phyloP scores from a whole-genome alignment of 176 grass and related monocot genomes.

The Triticum monococcum region DNA sequence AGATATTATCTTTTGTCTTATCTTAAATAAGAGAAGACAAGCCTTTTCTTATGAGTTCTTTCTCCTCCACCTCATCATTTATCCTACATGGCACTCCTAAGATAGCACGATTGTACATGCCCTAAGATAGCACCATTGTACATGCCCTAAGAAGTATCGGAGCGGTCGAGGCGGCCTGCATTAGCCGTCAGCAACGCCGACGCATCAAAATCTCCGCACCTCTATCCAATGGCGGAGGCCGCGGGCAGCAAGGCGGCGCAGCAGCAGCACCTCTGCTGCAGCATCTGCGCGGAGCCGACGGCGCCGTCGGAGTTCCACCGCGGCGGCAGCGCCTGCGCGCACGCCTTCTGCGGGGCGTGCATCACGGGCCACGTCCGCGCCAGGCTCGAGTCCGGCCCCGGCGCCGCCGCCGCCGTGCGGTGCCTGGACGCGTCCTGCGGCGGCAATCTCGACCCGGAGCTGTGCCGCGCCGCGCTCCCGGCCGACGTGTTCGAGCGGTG shows the following conservation, averaged over 20 bases:
- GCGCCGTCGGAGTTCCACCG: slow-evolving; percentile 15
- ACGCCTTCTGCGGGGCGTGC: slow-evolving; percentile 60
- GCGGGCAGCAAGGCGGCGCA: not conserved
- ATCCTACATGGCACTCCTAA: too few species aligned
- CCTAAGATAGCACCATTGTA: too few species aligned
- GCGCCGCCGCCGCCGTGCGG: slow-evolving; percentile 14
- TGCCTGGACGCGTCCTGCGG: slow-evolving; percentile 51
- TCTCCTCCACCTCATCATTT: too few species aligned
- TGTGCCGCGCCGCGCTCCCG: slow-evolving; percentile 21
- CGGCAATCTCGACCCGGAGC: slow-evolving; percentile 32
- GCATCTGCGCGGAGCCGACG: slow-evolving; percentile 62
- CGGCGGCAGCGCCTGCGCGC: slow-evolving; percentile 33
- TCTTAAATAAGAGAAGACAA: too few species aligned
- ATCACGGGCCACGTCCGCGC: slow-evolving; percentile 48
- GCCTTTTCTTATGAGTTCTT: too few species aligned
- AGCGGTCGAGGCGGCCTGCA: not conserved
- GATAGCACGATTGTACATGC: too few species aligned
- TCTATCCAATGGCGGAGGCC: slow-evolving; percentile 14
- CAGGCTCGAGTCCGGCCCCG: slow-evolving; percentile 43
- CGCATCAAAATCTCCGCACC: not conserved
- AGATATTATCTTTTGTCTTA: too few species aligned
- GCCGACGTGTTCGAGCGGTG: slow-evolving; percentile 48
- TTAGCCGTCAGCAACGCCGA: not conserved
- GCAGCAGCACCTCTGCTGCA: slow-evolving; percentile 18
- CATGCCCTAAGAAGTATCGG: not conserved